Conservation (phyloP, 1,139 yeast species). For the Diutina siamensis region DNA sequence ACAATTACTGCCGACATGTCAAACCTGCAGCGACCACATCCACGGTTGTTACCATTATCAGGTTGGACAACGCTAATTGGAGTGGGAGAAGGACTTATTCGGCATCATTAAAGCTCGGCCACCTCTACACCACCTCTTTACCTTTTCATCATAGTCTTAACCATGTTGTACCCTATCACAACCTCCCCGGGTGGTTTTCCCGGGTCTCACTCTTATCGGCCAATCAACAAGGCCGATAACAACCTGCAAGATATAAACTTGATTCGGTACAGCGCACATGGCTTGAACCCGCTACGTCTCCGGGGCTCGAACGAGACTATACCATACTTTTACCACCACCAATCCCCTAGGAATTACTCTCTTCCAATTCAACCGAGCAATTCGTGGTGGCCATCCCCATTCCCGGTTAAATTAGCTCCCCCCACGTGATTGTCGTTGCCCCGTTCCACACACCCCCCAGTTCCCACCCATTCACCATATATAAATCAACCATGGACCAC, state of each 20-base stretch:
- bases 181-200: neutral
- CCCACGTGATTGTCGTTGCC: neutral
- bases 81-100: no score
- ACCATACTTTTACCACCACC: no score
- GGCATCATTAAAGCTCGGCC: no score
- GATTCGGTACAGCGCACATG: neutral
- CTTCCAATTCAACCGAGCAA: no score
- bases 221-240: slow-evolving; percentile 4
- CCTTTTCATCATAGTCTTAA: no score
- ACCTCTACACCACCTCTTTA: no score
- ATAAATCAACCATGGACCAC: slow-evolving; percentile 1
- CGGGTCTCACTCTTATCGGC: slow-evolving; percentile 1
- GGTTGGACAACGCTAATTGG: no score
- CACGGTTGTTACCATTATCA: no score
- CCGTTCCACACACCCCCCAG: neutral
- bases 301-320: neutral
- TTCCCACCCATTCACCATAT: neutral
- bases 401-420: neutral
- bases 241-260: neutral
- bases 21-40: no score
- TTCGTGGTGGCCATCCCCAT: neutral
- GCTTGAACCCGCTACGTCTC: neutral
- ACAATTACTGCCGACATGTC: no score
- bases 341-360: no score
- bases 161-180: no score